Evolutionary conservation across 1,284 basidiomycete genomes (phyloP).

Genomic region (Chalciporus sp.): DNA sequence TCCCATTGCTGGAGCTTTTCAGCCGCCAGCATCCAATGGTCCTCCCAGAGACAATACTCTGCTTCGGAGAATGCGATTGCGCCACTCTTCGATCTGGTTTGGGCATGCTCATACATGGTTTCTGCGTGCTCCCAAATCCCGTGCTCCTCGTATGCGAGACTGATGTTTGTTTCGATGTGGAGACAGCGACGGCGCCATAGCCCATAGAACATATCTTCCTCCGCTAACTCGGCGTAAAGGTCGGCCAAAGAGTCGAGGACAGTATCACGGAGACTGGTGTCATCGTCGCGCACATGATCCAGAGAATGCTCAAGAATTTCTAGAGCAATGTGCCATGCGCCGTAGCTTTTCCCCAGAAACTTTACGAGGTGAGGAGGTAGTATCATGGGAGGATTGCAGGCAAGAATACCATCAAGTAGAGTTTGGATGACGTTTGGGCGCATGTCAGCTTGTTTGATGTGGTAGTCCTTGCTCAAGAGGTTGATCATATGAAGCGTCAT

Average conservation of each 20-base stretch:
- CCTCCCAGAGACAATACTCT: slow-evolving; percentile 99
- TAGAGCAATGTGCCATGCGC: slow-evolving; percentile 91
- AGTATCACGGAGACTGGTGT: slow-evolving; percentile 79
- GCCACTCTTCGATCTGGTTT: slow-evolving; percentile 84
- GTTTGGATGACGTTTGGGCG: slow-evolving; percentile 97
- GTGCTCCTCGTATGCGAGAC: slow-evolving; percentile 93
- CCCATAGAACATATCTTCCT: slow-evolving; percentile 98
- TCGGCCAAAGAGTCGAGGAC: slow-evolving; percentile 93
- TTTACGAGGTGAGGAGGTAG: slow-evolving; percentile 96
- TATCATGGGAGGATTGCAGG: slow-evolving; percentile 84
- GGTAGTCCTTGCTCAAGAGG: slow-evolving; percentile 92
- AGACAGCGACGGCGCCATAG: slow-evolving; percentile 90
- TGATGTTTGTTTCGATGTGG: slow-evolving; percentile 90
- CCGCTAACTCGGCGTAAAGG: slow-evolving; percentile 92
- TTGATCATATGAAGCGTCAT: slow-evolving; percentile 90
- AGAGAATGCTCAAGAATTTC: slow-evolving; percentile 87
- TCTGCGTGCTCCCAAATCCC: slow-evolving; percentile 97
- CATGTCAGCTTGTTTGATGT: slow-evolving; percentile 85
- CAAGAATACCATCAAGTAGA: slow-evolving; percentile 81
- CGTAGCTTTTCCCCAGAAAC: slow-evolving; percentile 95
- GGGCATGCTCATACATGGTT: slow-evolving; percentile 88
- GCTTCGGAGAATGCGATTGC: slow-evolving; percentile 91
- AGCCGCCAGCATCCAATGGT: slow-evolving; percentile 97
- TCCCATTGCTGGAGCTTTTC: slow-evolving; percentile 99
- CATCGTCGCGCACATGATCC: slow-evolving; percentile 79